Base-by-base conservation (phyloP, 108 stramenopile genomes). In the Nitzschia sp. region DNA sequence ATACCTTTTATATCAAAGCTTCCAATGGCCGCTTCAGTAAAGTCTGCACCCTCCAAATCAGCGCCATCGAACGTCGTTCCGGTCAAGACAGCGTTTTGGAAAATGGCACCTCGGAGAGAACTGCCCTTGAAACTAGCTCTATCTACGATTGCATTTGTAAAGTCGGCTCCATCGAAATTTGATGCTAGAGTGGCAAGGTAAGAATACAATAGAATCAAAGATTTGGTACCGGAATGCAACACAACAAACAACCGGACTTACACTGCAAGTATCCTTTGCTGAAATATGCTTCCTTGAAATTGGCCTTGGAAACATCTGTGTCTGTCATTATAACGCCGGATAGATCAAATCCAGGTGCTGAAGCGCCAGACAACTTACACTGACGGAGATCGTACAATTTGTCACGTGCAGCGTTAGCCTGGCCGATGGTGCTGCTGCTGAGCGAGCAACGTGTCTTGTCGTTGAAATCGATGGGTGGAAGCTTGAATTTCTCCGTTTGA, bases 401-500 rank as follows among this genome's bases (percentile, higher is more conserved):
- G 73, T 98, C 97, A 16, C 97, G 79, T 1, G 95, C 95, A 1
- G 96, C 97, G 56, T 98, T 98, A 48, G 97, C 96, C 63, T 98
- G 97, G 8, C 97, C 97, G 74, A 97, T 98, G 33, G 79, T 76
- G 55, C 77, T 80, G 27, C 82, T 82, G 76, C 81, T 94, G 34
- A 98, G 77, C 3, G 67, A 41, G 79, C 97, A 98, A 32, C 97
- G 85, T 19, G 68, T 79, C 45, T 81, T 84, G 75, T 94, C 91
- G 25, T 73, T 65, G 1, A 53, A 25, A 69, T 96, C 93, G 64
- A 96, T 92, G 44, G 96, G 96, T 21, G 96, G 96, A 38, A 96
- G 77, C 68, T 89, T 91, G 84, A 94, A 96, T 38, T 88, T 81
- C 64, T 90, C 84, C 25, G 90, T 93, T 74, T 87, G 82, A 17